Evolutionary conservation across 2,329 filamentous ascomycete genomes (phyloP).

Genomic region (Cyphellophora attinorum): DNA sequence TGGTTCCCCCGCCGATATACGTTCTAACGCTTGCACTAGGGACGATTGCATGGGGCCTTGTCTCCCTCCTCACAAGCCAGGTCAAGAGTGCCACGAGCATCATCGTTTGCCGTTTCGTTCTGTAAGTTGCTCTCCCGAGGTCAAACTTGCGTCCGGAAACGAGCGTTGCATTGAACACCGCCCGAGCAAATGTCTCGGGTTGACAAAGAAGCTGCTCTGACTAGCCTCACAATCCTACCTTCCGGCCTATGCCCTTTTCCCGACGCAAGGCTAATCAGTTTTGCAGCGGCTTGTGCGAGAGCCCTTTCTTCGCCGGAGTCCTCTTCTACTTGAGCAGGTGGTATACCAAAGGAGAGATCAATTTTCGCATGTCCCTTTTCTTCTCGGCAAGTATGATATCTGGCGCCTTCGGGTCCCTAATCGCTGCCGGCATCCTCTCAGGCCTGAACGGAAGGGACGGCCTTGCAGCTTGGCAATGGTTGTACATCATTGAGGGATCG

Average conservation of each 20-base stretch:
- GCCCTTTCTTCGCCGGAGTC: conserved; percentile 37
- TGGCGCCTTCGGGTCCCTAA: conserved; percentile 45
- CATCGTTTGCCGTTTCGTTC: conserved; percentile 27
- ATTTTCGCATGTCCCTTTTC: conserved; percentile 40
- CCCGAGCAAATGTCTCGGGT: too few relatives aligned
- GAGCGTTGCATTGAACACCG: too few relatives aligned
- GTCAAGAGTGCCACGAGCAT: conserved; percentile 33
- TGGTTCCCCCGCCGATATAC: conserved; percentile 33
- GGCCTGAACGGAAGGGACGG: conserved; percentile 26
- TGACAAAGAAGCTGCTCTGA: too few relatives aligned
- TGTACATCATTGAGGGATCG: conserved; percentile 29
- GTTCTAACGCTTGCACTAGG: conserved; percentile 38
- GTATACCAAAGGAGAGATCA: conserved; percentile 41
- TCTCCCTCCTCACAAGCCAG: conserved; percentile 34
- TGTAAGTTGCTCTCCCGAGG: too few relatives aligned
- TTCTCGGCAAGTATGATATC: conserved; percentile 37
- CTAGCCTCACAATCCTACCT: too few relatives aligned
- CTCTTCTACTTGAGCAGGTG: conserved; percentile 41
- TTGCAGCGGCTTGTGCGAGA: too few relatives aligned
- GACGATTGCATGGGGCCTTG: conserved; percentile 35
- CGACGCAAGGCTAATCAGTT: too few relatives aligned
- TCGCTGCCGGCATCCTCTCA: conserved; percentile 40
- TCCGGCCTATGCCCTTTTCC: too few relatives aligned
- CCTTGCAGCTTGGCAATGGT: conserved; percentile 28
- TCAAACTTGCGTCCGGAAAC: too few relatives aligned